Conservation (phyloP, 2,329 filamentous ascomycete species). For the Lasiodiplodia theobromae region DNA sequence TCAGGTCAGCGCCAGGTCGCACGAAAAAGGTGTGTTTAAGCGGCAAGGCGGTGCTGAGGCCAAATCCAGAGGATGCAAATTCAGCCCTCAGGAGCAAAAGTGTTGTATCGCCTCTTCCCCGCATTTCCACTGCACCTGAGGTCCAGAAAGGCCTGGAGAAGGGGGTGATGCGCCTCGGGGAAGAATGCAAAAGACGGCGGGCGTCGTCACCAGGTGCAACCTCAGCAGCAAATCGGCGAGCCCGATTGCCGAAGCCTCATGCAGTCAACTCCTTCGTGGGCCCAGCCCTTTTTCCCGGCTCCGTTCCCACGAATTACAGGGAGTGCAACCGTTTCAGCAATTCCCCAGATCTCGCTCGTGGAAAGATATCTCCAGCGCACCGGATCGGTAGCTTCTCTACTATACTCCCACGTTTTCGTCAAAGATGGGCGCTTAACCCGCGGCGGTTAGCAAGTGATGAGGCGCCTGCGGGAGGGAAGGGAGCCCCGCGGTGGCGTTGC, state of each 20-base stretch:
- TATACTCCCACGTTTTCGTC: slow-evolving; percentile 8
- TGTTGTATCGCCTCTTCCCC: not conserved
- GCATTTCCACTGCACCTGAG: slow-evolving; percentile 1
- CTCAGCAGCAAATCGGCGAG: not conserved
- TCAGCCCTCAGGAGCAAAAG: not conserved
- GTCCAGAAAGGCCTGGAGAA: not conserved
- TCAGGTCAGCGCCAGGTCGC: not conserved
- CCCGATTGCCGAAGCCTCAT: not conserved
- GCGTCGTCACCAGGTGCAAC: not conserved
- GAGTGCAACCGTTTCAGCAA: not conserved
- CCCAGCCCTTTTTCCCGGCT: not conserved
- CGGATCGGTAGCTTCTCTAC: not conserved
- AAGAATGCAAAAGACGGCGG: not conserved
- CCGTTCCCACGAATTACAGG: not conserved
- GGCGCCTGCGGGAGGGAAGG: slow-evolving; percentile 2
- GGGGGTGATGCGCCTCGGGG: not conserved
- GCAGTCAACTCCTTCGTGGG: not conserved
- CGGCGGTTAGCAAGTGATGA: not conserved
- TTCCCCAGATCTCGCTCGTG: not conserved
- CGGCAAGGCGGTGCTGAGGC: not conserved
- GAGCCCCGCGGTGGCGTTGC: not conserved
- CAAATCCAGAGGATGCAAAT: not conserved
- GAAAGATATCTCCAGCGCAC: not conserved
- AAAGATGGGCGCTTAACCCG: not conserved
- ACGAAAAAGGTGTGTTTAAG: not conserved